Percentiles rank a stretch among this genome's conserved stretches.
Evolutionary conservation across 257 asterid species (phyloP).

Genomic region (Solanum bulbocastanum): DNA sequence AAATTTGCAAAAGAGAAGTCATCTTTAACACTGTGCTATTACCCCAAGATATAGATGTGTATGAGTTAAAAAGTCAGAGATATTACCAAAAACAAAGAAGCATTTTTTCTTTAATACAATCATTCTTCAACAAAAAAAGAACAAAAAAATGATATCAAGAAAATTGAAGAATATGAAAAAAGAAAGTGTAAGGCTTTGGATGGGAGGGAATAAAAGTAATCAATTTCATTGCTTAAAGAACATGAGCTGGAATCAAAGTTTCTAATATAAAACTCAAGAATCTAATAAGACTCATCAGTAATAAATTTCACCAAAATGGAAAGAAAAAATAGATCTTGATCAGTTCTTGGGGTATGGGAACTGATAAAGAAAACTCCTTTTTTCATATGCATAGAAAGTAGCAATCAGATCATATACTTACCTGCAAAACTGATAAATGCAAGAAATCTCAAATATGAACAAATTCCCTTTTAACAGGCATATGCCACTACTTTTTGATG

Average conservation of each 20-base stretch:
- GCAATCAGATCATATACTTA: background rate
- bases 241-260: background rate
- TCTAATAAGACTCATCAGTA: background rate
- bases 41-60: background rate
- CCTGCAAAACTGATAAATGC: background rate
- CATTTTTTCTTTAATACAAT: background rate
- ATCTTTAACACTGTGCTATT: background rate
- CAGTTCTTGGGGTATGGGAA: background rate
- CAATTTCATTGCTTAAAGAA: background rate
- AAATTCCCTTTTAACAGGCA: background rate
- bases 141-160: background rate
- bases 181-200: background rate
- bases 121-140: background rate
- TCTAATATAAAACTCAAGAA: background rate
- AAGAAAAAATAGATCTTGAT: background rate
- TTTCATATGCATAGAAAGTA: background rate
- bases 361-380: constrained; percentile 2
- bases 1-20: background rate
- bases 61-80: background rate
- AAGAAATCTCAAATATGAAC: constrained; percentile 3
- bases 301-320: constrained; percentile 25
- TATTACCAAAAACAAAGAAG: background rate
- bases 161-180: background rate
- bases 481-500: background rate
- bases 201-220: background rate